phyloP scores from a whole-genome alignment of 106 monocot species.

The Allium cepa region DNA sequence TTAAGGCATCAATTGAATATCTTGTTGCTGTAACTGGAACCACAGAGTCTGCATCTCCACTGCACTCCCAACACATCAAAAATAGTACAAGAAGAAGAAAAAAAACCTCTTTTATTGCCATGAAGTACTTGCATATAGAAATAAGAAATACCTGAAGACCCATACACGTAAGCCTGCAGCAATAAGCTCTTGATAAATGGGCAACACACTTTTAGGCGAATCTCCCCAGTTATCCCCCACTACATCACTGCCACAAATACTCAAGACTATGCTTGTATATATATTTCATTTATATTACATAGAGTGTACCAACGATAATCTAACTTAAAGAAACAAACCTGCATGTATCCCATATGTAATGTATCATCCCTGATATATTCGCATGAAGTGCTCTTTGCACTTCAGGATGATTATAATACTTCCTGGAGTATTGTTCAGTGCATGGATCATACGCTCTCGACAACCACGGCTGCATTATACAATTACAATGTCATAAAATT shows the following conservation, averaged over 20 bases:
- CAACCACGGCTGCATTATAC: conserved; percentile 67
- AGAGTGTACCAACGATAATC: background rate
- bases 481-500: background rate
- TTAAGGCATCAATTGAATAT: conserved; percentile 73
- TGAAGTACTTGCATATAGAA: background rate
- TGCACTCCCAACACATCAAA: conserved; percentile 9
- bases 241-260: conserved; percentile 33
- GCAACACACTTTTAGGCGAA: conserved; percentile 89
- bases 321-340: conserved; percentile 33
- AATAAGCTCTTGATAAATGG: conserved; percentile 86
- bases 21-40: conserved; percentile 90
- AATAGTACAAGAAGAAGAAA: too few species aligned
- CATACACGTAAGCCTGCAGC: conserved; percentile 74
- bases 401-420: conserved; percentile 71
- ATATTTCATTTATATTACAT: background rate
- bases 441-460: conserved; percentile 83
- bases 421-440: conserved; percentile 47
- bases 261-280: too few species aligned
- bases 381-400: conserved; percentile 92
- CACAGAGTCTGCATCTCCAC: conserved; percentile 90
- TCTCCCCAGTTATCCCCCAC: conserved; percentile 69
- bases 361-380: conserved; percentile 58
- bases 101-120: too few species aligned
- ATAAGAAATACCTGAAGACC: conserved; percentile 63
- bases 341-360: conserved; percentile 80